Base-by-base conservation (phyloP, 2,329 filamentous ascomycete species). In the Stagonosporopsis cucurbitacearum region DNA sequence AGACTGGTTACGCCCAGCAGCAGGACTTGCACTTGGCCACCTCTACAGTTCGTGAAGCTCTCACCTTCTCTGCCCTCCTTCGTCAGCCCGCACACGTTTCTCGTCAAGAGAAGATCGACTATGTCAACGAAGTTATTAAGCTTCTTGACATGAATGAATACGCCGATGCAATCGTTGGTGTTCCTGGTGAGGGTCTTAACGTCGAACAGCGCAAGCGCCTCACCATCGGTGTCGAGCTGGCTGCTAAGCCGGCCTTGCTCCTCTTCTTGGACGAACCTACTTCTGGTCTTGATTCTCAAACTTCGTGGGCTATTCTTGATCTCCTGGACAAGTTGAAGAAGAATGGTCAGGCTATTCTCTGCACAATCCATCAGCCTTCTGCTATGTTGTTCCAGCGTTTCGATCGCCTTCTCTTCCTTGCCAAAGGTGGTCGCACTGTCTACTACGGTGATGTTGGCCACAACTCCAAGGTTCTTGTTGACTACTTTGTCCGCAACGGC, bases 291-390 rank as follows among this genome's bases (percentile, higher is more conserved):
- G 94, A 97, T 76, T 91, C 87, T 70, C 92, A 96, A 75, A 96
- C 93, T 1, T 94, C 92, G 0, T 97, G 92, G 91, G 90, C 91
- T 61, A 96, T 97, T 71, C 83, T 92, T 41, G 88, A 92, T 73
- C 84, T 97, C 11, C 84, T 98, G 36, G 89, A 96, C 76, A 96
- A 96, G 77, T 82, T 97, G 30, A 92, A 92, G 67, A 90, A 94
- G 75, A 89, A 87, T 60, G 93, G 94, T 15, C 73, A 75, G 49
- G 93, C 94, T 47, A 91, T 97, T 76, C 86, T 97, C n/a, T 96
- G 92, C 79, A 97, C 94, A 0, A 97, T 97, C 58, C 94, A 98
- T 75, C 94, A 98, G 76, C 94, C 94, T n/a, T 96, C 91, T 13
- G 92, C 93, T 30, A 92, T 96, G 84, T 83, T 97, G 49, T 96